These are phyloP conservation scores for Fusarium euwallaceae DNA, from an alignment of 2,329 filamentous ascomycete species.

Conservation along the genomic window DNA sequence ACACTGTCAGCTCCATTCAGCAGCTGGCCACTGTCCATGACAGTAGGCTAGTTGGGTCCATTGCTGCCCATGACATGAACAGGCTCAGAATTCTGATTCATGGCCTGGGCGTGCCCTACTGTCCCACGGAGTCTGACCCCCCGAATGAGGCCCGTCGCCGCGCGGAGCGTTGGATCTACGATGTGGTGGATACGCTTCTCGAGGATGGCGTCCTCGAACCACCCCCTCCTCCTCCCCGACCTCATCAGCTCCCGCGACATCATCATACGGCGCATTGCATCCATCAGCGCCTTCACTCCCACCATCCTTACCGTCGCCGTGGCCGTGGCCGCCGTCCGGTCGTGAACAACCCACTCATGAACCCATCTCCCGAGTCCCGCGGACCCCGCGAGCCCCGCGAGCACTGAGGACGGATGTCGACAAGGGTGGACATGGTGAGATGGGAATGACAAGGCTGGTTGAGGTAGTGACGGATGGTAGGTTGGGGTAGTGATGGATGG, in stretches of 20 bases:
- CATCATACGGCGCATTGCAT: conserved; percentile 38
- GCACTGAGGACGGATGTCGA: neutral
- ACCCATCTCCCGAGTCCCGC: neutral
- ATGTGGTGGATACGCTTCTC: conserved; percentile 22
- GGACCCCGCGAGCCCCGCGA: neutral
- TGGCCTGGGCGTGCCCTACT: conserved; percentile 4
- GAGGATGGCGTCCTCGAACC: conserved; percentile 30
- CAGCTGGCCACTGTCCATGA: conserved; percentile 25
- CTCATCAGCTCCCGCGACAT: conserved; percentile 33
- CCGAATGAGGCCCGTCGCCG: conserved; percentile 4
- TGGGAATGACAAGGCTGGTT: neutral
- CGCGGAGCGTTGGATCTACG: conserved; percentile 27
- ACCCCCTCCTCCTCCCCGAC: conserved; percentile 9
- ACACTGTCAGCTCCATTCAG: conserved; percentile 9
- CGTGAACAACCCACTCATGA: neutral
- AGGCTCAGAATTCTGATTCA: conserved; percentile 31
- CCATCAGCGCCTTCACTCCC: conserved; percentile 39
- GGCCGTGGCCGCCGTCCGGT: conserved; percentile 21
- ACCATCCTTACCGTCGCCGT: conserved; percentile 41
- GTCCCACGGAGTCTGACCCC: neutral
- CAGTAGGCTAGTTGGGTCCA: conserved; percentile 36
- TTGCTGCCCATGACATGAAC: conserved; percentile 34
- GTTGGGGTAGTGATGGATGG: too few species aligned
- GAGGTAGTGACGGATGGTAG: neutral
- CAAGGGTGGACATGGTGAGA: neutral